Conservation (phyloP, 208 protist species). For the Trypanosoma boissoni region DNA sequence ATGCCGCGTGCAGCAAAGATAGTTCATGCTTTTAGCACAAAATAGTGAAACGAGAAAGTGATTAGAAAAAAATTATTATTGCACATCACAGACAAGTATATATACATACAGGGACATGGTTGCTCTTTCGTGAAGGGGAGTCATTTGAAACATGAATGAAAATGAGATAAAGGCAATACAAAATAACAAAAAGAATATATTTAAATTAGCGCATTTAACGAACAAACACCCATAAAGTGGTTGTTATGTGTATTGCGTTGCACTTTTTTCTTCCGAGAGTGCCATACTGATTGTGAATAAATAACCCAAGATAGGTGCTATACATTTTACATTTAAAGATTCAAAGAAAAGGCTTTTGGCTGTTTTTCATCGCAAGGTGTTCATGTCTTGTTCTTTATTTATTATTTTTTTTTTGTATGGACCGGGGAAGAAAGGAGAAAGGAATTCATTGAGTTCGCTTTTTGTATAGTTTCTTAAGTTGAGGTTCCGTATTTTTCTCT, state of each 20-base stretch:
- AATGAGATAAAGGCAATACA: neutral
- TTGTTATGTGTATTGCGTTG: conserved; percentile 1
- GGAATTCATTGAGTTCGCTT: no score
- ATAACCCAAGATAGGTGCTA: neutral
- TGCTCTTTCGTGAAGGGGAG: no score
- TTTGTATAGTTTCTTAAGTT: no score
- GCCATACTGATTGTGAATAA: neutral
- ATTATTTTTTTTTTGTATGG: conserved; percentile 21
- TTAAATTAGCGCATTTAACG: neutral
- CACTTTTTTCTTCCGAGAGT: neutral
- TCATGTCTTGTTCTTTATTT: neutral
- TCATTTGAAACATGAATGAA: no score
- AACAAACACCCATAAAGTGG: neutral
- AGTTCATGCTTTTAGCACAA: conserved; percentile 16
- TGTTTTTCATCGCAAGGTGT: no score
- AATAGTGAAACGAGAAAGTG: no score
- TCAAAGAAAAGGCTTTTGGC: neutral
- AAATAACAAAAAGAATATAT: neutral
- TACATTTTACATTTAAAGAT: conserved; percentile 4
- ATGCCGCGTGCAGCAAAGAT: conserved; percentile 36
- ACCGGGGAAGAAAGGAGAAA: no score
- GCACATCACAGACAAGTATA: no score
- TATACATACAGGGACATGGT: no score
- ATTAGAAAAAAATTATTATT: no score
- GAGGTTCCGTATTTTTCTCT: no score